Base-by-base conservation (phyloP, 257 asterid species). In the Jacaranda copaia region DNA sequence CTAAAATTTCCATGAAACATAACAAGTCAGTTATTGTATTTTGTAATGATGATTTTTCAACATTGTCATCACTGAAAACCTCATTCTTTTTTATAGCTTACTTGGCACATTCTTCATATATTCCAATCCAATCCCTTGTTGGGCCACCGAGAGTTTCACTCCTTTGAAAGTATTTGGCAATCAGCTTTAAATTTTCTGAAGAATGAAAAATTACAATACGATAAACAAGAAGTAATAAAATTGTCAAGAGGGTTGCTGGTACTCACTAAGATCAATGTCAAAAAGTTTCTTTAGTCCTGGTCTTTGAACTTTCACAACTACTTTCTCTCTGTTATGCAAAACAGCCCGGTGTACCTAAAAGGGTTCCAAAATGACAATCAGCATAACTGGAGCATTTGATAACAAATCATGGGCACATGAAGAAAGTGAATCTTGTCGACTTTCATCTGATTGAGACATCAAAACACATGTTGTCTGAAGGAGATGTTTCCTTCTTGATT, bases 31-130 rank as follows among this genome's bases (percentile, higher is more conserved):
- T 55, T 55, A 56, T 57, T 25, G 49, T 64, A 48, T 20, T 8
- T 13, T 18, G 6, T 11, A 19, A 72, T 16, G 55, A 39, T 61
- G 14, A 15, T 15, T 12, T 32, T 53, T 15, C 57, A 39, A 25
- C 32, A 51, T 63, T 15, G 61, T 68, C 52, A 40, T 53, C 53
- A 42, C 16, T 16, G 20, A 69, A 53, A 73, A 70, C 58, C 51
- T 12, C 36, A 20, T 15, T n/a, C 14, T 52, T 38, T 11, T 38
- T 5, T 36, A 16, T 55, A 48, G 67, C 93, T 93, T 86, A 93
- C 99, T 90, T 95, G 69, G 98, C 96, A 88, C 99, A 95, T 86
- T 95, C 99, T 70, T 95, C 99, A 62, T 95, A 95, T 75, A 95
- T 90, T 75, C 98, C 99, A 68, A 91, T 79, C 99, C 98, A 93